phyloP scores from a whole-genome alignment of 106 monocot species.

The Dendrobium chrysotoxum region DNA sequence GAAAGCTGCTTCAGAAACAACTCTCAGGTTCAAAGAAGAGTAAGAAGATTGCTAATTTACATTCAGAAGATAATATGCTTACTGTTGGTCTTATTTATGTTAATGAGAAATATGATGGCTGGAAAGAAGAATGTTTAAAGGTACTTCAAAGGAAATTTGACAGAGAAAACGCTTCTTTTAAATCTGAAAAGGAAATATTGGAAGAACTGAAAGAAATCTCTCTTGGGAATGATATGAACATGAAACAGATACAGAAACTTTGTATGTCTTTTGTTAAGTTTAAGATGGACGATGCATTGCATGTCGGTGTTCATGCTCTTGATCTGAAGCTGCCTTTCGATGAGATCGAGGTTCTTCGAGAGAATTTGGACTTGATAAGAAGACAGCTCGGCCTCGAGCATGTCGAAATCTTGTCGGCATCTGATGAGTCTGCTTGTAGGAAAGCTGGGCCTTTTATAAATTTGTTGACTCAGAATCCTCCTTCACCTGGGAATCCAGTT shows the following conservation, averaged over 20 bases:
- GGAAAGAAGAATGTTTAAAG: slow-evolving; percentile 67
- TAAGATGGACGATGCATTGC: slow-evolving; percentile 70
- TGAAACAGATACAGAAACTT: slow-evolving; percentile 72
- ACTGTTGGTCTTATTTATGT: slow-evolving; percentile 72
- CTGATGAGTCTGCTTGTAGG: slow-evolving; percentile 29
- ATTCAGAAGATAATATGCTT: slow-evolving; percentile 33
- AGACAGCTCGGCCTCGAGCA: slow-evolving; percentile 76
- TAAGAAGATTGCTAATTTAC: slow-evolving; percentile 43
- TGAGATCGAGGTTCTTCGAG: slow-evolving; percentile 66
- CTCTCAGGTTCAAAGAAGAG: slow-evolving; percentile 60
- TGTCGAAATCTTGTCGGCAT: slow-evolving; percentile 50
- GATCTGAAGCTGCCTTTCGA: slow-evolving; percentile 87
- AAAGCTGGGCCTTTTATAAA: slow-evolving; percentile 45
- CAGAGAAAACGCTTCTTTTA: slow-evolving; percentile 27
- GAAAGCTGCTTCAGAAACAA: slow-evolving; percentile 81
- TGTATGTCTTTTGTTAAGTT: slow-evolving; percentile 90
- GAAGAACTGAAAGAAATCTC: slow-evolving; percentile 49
- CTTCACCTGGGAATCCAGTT: slow-evolving; percentile 72
- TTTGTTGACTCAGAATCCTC: slow-evolving; percentile 64
- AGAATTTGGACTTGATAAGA: slow-evolving; percentile 73
- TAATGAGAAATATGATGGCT: slow-evolving; percentile 83
- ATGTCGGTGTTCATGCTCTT: slow-evolving; percentile 69
- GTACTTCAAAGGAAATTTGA: slow-evolving; percentile 65
- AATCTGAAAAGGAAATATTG: slow-evolving; percentile 56
- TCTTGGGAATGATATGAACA: slow-evolving; percentile 42